phyloP scores from a whole-genome alignment of 1,139 yeast genomes.

The Hyphopichia pseudoburtonii region DNA sequence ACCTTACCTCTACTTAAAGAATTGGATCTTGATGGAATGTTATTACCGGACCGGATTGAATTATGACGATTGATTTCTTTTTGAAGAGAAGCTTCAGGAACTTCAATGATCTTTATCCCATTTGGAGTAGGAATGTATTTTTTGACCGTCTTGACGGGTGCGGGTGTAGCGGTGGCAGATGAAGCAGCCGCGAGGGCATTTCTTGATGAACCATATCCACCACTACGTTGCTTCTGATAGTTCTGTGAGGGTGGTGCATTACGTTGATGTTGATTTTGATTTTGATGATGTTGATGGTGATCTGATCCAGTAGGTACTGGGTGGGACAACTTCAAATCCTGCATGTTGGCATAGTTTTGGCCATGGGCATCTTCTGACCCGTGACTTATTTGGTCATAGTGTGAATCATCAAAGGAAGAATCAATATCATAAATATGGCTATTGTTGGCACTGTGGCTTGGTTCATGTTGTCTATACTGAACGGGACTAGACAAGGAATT shows the following conservation, averaged over 20 bases:
- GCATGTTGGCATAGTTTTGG: slow-evolving; percentile 23
- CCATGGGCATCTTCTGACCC: slow-evolving; percentile 20
- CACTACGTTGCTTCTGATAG: too few relatives aligned
- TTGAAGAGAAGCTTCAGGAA: slow-evolving; percentile 39
- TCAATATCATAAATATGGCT: slow-evolving; percentile 24
- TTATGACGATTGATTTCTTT: slow-evolving; percentile 43
- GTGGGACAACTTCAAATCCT: slow-evolving; percentile 24
- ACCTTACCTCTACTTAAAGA: slow-evolving; percentile 13
- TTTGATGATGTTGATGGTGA: not conserved
- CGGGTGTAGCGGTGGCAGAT: not conserved
- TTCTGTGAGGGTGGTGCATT: too few relatives aligned
- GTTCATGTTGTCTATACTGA: slow-evolving; percentile 6
- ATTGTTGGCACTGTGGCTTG: slow-evolving; percentile 4
- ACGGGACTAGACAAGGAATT: slow-evolving; percentile 12
- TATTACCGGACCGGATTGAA: slow-evolving; percentile 36
- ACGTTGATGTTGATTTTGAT: slow-evolving; percentile 1
- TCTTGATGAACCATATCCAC: too few relatives aligned
- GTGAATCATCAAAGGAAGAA: slow-evolving; percentile 29
- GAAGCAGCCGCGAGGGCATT: too few relatives aligned
- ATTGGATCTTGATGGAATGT: slow-evolving; percentile 14
- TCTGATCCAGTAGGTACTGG: slow-evolving; percentile 3
- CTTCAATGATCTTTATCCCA: slow-evolving; percentile 49
- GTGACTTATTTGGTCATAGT: slow-evolving; percentile 25
- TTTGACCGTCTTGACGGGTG: slow-evolving; percentile 40
- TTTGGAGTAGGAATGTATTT: slow-evolving; percentile 50